Evolutionary conservation across 495 filamentous ascomycete genomes (phyloP).

Genomic region (Parathielavia hyrcaniae): DNA sequence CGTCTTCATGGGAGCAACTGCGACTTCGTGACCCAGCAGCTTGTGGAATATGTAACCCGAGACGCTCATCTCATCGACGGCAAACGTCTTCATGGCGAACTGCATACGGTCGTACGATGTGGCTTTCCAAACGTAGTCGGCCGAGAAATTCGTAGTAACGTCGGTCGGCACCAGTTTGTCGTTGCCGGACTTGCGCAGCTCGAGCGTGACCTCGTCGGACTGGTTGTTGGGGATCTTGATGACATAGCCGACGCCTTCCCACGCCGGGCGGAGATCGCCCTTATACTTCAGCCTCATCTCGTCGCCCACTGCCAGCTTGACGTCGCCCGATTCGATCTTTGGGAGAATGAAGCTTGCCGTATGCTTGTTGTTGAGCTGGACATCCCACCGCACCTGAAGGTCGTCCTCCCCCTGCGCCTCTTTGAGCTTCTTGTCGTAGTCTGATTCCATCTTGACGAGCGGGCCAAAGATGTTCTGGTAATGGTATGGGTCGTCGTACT

Average conservation of each 20-base stretch:
- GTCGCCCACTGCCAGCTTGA: conserved; percentile 95
- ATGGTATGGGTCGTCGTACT: conserved; percentile 96
- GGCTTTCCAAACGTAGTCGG: conserved; percentile 99
- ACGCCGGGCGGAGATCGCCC: conserved; percentile 85
- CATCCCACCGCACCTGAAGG: conserved; percentile 89
- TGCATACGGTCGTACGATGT: conserved; percentile 99
- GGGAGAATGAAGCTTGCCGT: conserved; percentile 92
- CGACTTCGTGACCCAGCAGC: conserved; percentile 91
- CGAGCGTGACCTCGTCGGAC: conserved; percentile 95
- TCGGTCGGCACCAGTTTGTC: conserved; percentile 96
- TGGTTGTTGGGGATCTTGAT: conserved; percentile 99
- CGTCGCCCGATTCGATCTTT: conserved; percentile 95
- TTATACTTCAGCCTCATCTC: conserved; percentile 98
- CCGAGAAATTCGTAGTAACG: conserved; percentile 96
- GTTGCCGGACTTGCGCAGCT: conserved; percentile 65
- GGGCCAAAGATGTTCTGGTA: conserved; percentile 99
- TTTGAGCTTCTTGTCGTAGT: conserved; percentile 98
- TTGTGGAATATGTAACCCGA: conserved; percentile 99
- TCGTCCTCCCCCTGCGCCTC: conserved; percentile 96
- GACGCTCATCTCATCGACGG: conserved; percentile 95
- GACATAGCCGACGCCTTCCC: conserved; percentile 98
- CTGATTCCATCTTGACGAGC: conserved; percentile 98
- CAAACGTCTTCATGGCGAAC: conserved; percentile 98
- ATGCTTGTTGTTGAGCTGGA: conserved; percentile 96
- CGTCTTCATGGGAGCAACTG: conserved; percentile 92